Conservation (phyloP, 2,329 filamentous ascomycete species). For the Colletotrichum somersetense region DNA sequence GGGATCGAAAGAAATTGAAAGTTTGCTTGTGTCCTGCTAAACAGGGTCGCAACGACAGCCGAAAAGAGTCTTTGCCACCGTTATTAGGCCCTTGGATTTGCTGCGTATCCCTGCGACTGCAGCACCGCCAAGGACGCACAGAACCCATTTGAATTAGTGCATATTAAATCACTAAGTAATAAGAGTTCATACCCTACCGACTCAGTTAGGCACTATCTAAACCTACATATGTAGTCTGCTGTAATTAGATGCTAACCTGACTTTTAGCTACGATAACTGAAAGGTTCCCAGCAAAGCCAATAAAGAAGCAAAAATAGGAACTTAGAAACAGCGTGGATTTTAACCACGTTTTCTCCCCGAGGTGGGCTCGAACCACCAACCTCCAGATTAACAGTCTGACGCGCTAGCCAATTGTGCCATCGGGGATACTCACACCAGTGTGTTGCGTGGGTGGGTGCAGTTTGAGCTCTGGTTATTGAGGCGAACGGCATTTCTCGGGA, state of each 20-base stretch:
- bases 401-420: conserved; percentile 42
- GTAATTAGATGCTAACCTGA: background rate
- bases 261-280: background rate
- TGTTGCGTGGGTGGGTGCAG: background rate
- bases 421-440: conserved; percentile 15
- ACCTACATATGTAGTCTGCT: too few species aligned
- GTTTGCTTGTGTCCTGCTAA: too few species aligned
- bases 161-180: background rate
- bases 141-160: conserved; percentile 18
- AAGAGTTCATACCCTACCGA: background rate
- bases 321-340: background rate
- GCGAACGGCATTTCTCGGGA: background rate
- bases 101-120: conserved; percentile 1
- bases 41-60: background rate
- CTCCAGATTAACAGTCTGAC: conserved; percentile 42
- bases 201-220: too few species aligned
- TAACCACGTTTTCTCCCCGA: background rate
- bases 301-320: background rate
- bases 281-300: background rate
- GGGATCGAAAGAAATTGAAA: background rate
- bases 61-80: background rate
- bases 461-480: background rate
- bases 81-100: background rate
- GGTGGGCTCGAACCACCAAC: conserved; percentile 41
- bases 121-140: conserved; percentile 9